Evolutionary conservation across 1,284 basidiomycete species (phyloP), one percentile per base, ranked within the genome.

Genomic region (Pseudozyma tsukubaensis): DNA sequence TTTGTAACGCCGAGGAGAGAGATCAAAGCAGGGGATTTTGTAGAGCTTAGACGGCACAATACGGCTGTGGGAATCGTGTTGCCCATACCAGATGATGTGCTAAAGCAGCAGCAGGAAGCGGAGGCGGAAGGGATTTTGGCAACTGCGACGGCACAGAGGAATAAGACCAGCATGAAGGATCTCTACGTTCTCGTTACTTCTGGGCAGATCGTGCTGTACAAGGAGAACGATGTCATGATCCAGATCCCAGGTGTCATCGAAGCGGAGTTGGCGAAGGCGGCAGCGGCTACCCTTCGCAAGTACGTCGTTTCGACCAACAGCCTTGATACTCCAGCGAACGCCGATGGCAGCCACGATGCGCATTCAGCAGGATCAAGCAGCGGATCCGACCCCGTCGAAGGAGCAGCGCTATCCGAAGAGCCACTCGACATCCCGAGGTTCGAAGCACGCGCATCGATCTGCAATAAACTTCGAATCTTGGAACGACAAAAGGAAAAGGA

Each of bases 201-300:
- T 3, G 76, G 76, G 7, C 37, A 59, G 24, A 45, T 76, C 43
- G 58, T 65, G 13, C 37, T 62, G 12, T 65, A 34, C 56, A 63
- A 59, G n/a, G 61, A 64, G 2, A 56, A 59, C 44, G 76, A 78
- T 34, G 68, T 78, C 18, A 76, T 72, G 69, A 60, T 78, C 12
- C 59, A 61, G 42, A 63, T 78, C 16, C 69, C 70, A 3, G 18
- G 21, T 9, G 39, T 76, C 11, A 63, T 78, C 45, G 62, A 64
- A 19, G 10, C 52, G 2, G 16, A 43, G 1, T 59, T 76, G 12
- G 43, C 61, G 1, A 39, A 45, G 1, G 39, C 32, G 1, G 71
- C 67, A 4, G 39, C 54, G 3, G 48, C 60, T 1, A 16, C 11
- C 4, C 62, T 51, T 35, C 58, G 34, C 3, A n/a, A 32, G 3